phyloP scores from a whole-genome alignment of 2,329 filamentous ascomycete species.

The Colletotrichum endophyticum region DNA sequence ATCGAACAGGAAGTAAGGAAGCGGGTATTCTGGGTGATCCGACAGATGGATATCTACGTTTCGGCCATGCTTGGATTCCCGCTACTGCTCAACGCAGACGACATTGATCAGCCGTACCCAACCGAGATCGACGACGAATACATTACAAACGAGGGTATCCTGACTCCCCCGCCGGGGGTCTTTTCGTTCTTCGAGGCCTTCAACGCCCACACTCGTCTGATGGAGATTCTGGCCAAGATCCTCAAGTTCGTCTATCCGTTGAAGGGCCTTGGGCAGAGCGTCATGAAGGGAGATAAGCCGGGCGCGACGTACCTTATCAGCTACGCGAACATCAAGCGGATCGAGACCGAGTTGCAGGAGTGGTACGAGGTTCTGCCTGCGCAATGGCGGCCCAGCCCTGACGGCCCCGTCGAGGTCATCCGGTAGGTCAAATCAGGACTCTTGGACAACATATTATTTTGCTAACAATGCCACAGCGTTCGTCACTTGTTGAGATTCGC shows the following conservation, averaged over 20 bases:
- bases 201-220: slow-evolving; percentile 68
- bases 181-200: slow-evolving; percentile 68
- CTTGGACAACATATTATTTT: background rate
- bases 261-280: slow-evolving; percentile 57
- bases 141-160: slow-evolving; percentile 63
- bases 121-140: slow-evolving; percentile 71
- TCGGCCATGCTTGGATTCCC: slow-evolving; percentile 72
- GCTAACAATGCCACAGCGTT: slow-evolving; percentile 42
- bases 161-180: slow-evolving; percentile 58
- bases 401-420: slow-evolving; percentile 75
- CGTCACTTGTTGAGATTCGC: slow-evolving; percentile 79
- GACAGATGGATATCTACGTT: slow-evolving; percentile 75
- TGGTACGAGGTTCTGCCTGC: slow-evolving; percentile 75
- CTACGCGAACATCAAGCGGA: slow-evolving; percentile 66
- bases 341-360: slow-evolving; percentile 65
- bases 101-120: slow-evolving; percentile 70
- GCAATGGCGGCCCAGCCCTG: slow-evolving; percentile 78
- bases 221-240: slow-evolving; percentile 68
- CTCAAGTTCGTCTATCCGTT: slow-evolving; percentile 71
- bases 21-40: slow-evolving; percentile 70
- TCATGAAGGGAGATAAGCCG: slow-evolving; percentile 43
- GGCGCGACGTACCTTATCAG: slow-evolving; percentile 66
- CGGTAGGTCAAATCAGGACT: slow-evolving; percentile 59
- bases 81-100: slow-evolving; percentile 65
- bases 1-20: slow-evolving; percentile 69